Evolutionary conservation across 495 filamentous ascomycete species (phyloP).

Genomic region (Aspergillus affinis): DNA sequence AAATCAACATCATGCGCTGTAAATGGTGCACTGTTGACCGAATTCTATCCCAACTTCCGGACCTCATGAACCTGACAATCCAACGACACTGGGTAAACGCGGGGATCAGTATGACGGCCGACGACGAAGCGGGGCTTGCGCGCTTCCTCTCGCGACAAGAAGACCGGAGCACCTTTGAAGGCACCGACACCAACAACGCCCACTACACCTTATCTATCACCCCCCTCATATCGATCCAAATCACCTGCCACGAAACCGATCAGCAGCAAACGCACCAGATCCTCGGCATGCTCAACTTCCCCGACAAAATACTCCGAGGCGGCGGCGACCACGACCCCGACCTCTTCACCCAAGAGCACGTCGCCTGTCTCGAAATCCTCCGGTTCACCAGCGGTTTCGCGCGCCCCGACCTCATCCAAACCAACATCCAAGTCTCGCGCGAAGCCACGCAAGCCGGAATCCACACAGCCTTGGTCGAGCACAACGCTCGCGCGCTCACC

Average conservation of each 20-base stretch:
- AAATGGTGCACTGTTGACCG: constrained; percentile 41
- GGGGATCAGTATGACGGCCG: constrained; percentile 25
- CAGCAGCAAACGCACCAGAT: constrained; percentile 9
- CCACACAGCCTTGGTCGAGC: constrained; percentile 28
- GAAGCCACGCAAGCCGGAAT: constrained; percentile 38
- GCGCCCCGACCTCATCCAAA: constrained; percentile 3
- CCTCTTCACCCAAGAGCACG: constrained; percentile 13
- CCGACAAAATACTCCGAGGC: constrained; percentile 16
- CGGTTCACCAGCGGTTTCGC: constrained; percentile 32
- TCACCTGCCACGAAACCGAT: constrained; percentile 16
- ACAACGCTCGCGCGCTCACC: constrained; percentile 31
- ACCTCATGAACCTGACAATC: constrained; percentile 33
- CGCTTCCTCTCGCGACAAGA: constrained; percentile 25
- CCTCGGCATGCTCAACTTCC: constrained; percentile 28
- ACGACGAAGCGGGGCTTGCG: constrained; percentile 21
- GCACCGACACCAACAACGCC: constrained; percentile 11
- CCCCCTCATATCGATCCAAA: constrained; percentile 22
- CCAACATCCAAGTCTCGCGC: constrained; percentile 23
- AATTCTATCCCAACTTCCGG: constrained; percentile 31
- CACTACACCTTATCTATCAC: constrained; percentile 26
- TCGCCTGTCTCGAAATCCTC: constrained; percentile 35
- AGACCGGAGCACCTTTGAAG: constrained; percentile 17
- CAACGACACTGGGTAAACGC: constrained; percentile 35
- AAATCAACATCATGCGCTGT: constrained; percentile 33
- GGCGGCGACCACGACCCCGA: background rate